Percentiles rank a stretch among this genome's conserved stretches.
These are phyloP conservation scores for Pythium phragmitis DNA, from an alignment of 352 stramenopile genomes.

Conservation along the genomic window DNA sequence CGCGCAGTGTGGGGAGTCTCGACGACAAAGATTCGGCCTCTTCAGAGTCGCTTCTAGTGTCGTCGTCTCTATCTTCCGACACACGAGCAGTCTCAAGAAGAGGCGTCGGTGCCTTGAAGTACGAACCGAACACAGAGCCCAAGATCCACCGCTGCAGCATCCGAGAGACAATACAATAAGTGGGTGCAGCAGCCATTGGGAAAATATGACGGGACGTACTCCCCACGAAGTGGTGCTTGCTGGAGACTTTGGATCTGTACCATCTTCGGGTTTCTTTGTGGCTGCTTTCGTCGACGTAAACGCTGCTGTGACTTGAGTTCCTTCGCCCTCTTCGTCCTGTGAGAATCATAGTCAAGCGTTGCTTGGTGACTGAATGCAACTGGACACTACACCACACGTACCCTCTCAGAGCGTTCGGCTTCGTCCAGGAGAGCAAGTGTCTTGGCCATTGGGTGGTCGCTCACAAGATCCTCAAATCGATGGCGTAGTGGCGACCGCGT, in stretches of 20 bases:
- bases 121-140: constrained; percentile 24
- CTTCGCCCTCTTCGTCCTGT: constrained; percentile 1
- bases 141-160: constrained; percentile 23
- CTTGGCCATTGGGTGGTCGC: constrained; percentile 48
- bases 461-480: constrained; percentile 59
- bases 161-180: neutral
- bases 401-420: constrained; percentile 25
- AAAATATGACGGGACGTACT: constrained; percentile 1
- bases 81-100: neutral
- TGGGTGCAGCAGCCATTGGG: neutral
- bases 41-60: constrained; percentile 20
- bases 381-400: neutral
- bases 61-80: constrained; percentile 13
- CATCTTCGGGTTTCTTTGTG: neutral
- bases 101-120: neutral
- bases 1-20: constrained; percentile 1
- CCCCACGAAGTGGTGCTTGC: constrained; percentile 14
- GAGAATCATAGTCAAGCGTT: neutral
- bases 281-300: neutral
- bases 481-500: constrained; percentile 59
- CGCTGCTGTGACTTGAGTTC: neutral
- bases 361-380: neutral
- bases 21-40: constrained; percentile 16
- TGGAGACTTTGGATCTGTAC: constrained; percentile 5
- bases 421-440: constrained; percentile 51